Base-by-base conservation (phyloP, 129 eudicot species). In the Flaveria robusta region DNA sequence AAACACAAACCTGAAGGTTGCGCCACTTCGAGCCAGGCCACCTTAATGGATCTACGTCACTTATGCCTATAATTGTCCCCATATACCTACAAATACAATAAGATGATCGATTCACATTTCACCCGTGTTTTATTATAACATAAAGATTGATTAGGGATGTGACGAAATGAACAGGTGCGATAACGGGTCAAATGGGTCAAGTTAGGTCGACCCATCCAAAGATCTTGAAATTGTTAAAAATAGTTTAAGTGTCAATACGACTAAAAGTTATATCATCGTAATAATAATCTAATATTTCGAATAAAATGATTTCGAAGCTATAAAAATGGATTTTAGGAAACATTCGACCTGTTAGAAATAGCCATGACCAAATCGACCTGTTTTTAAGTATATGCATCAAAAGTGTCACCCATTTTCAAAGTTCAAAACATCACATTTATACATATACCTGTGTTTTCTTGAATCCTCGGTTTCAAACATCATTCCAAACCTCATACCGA, bases 401-500 rank as follows among this genome's bases (percentile, higher is more conserved):
- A 23, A 47, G 9, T 9, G 42, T 2, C 42, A 54, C 12, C 12
- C 16, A 11, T 47, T 11, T 13, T 47, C n/a, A 47, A 56, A 56
- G 64, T 56, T 56, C 31, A 56, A 56, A 56, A 56, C 64, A 24
- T 12, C 39, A 70, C 3, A 70, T 60, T 1, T n/a, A 49, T 37
- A 50, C 37, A 23, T 41, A 18, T 81, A 91, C 99, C 99, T 91
- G 87, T 94, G 89, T 79, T 94, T 94, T 75, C 89, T 84, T 8
- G 99, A 91, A 67, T 94, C 99, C 80, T 94, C 97, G 2, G 99
- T 91, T 81, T 94, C 99, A 80, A 94, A 94, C 99, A 94, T 94
- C 97, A 91, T 94, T 37, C 97, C 99, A 65, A 94, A 94, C 82
- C 99, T 85, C 99, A 94, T 91, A 20, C 99, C 99, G 27, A 79